Evolutionary conservation across 192 early-diverging fungal genomes (phyloP).

Genomic region (Rhizophagus sp.): DNA sequence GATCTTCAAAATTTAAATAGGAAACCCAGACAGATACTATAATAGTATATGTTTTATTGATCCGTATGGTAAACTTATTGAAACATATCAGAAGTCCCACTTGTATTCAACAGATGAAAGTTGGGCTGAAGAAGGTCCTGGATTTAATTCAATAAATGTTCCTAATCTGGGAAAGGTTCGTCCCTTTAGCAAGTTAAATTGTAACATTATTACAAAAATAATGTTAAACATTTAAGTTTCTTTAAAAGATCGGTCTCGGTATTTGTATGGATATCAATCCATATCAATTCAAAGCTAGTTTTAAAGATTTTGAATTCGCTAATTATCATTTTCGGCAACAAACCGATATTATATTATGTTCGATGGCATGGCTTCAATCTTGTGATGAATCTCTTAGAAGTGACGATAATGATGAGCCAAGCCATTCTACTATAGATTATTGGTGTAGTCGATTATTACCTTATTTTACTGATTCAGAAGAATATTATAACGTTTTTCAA

Average conservation of each 20-base stretch:
- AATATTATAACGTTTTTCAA: too few species aligned
- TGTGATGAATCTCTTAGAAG: constrained; percentile 10
- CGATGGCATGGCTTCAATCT: constrained; percentile 71
- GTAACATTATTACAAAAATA: not conserved
- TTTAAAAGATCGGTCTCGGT: constrained; percentile 63
- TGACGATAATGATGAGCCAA: not conserved
- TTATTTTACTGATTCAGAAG: not conserved
- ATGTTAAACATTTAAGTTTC: not conserved
- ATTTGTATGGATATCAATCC: constrained; percentile 90
- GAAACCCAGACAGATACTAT: constrained; percentile 46
- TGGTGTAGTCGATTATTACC: constrained; percentile 18
- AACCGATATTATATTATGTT: constrained; percentile 54
- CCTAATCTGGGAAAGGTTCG: constrained; percentile 58
- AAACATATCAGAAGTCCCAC: constrained; percentile 70
- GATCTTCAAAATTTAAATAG: not conserved
- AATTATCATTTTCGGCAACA: constrained; percentile 55
- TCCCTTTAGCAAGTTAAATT: not conserved
- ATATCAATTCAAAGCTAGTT: constrained; percentile 63
- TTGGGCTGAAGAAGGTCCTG: constrained; percentile 74
- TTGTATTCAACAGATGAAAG: constrained; percentile 70
- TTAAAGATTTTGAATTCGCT: constrained; percentile 70
- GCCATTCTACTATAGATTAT: not conserved
- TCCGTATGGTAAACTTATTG: constrained; percentile 48
- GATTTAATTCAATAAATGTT: constrained; percentile 56
- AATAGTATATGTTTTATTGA: constrained; percentile 65